phyloP scores from a whole-genome alignment of 2,329 filamentous ascomycete species.

The Verticillium nonalfalfae region DNA sequence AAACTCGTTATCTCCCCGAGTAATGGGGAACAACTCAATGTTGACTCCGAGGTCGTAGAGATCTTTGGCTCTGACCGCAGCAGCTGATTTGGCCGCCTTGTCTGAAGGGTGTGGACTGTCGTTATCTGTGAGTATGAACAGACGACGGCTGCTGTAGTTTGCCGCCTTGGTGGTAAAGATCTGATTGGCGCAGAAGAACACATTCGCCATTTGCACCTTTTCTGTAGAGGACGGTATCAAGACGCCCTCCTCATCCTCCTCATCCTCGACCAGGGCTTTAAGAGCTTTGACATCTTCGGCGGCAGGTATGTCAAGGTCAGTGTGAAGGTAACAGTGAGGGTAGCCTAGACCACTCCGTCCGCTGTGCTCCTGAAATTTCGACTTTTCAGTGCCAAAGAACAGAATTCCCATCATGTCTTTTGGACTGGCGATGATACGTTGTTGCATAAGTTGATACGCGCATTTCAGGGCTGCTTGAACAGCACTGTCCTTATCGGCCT shows the following conservation, averaged over 20 bases:
- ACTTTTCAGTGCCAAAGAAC: slow-evolving; percentile 82
- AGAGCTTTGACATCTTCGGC: slow-evolving; percentile 81
- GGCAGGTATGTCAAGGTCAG: slow-evolving; percentile 80
- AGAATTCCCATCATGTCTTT: slow-evolving; percentile 96
- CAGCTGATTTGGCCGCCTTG: slow-evolving; percentile 67
- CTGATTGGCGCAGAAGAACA: slow-evolving; percentile 92
- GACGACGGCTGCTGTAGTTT: slow-evolving; percentile 83
- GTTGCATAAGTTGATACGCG: slow-evolving; percentile 92
- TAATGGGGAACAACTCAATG: slow-evolving; percentile 91
- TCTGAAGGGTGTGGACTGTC: slow-evolving; percentile 74
- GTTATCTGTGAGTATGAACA: slow-evolving; percentile 96
- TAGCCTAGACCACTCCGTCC: slow-evolving; percentile 59
- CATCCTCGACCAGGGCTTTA: slow-evolving; percentile 70
- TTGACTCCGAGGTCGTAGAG: slow-evolving; percentile 87
- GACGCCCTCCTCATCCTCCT: slow-evolving; percentile 62
- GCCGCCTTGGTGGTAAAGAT: slow-evolving; percentile 93
- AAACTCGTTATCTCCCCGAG: slow-evolving; percentile 62
- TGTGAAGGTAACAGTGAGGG: slow-evolving; percentile 87
- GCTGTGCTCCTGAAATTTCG: slow-evolving; percentile 67
- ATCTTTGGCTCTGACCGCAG: slow-evolving; percentile 86
- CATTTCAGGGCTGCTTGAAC: slow-evolving; percentile 84
- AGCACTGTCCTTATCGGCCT: slow-evolving; percentile 71
- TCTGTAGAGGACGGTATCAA: slow-evolving; percentile 60
- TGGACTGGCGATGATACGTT: slow-evolving; percentile 94
- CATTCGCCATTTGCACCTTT: slow-evolving; percentile 73